These are phyloP conservation scores for Colletotrichum sp. DNA, from an alignment of 2,329 filamentous ascomycete species.

Conservation along the genomic window DNA sequence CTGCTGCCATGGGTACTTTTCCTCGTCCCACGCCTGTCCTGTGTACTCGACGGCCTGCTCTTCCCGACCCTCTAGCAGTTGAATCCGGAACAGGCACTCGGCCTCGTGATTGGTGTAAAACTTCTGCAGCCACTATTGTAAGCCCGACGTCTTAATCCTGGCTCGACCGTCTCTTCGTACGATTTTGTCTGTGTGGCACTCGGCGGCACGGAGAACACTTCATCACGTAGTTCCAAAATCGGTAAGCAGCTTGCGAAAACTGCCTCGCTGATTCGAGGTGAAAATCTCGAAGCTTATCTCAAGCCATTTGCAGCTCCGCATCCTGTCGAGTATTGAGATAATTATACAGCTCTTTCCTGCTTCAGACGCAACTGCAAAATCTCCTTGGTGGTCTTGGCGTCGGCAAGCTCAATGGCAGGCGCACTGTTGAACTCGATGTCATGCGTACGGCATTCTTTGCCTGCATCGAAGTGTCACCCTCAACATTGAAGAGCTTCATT, in stretches of 20 bases:
- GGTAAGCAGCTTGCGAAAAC: background rate
- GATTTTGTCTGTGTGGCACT: background rate
- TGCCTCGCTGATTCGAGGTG: slow-evolving; percentile 32
- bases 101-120: background rate
- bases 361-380: background rate
- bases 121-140: background rate
- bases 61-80: background rate
- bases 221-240: background rate
- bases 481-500: background rate
- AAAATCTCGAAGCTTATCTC: slow-evolving; percentile 42
- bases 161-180: background rate
- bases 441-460: background rate
- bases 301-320: slow-evolving; percentile 36
- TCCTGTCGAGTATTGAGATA: background rate
- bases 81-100: background rate
- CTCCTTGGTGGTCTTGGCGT: background rate
- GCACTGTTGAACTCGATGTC: background rate
- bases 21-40: background rate
- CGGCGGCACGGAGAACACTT: background rate
- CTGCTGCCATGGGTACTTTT: background rate
- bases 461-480: background rate
- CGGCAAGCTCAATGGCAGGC: background rate
- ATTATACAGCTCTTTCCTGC: background rate
- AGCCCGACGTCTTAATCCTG: no score
- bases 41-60: background rate